Percentiles rank a stretch among this genome's conserved stretches.
These are phyloP conservation scores for Colletotrichum sp. DNA, from an alignment of 2,329 filamentous ascomycete species.

Conservation along the genomic window DNA sequence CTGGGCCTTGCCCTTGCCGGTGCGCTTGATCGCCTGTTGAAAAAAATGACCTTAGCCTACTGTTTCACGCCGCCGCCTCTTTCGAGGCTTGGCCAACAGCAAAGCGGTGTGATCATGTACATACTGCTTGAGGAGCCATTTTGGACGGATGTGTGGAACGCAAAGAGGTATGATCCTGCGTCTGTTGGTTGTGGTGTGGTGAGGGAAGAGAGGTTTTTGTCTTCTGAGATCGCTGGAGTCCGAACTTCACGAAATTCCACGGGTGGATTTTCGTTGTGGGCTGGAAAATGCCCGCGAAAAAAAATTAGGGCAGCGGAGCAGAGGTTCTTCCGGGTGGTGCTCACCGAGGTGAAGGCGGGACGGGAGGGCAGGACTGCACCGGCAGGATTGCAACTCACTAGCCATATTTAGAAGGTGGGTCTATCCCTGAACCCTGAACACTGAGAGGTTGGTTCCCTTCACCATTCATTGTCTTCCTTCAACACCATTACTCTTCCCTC, in stretches of 20 bases:
- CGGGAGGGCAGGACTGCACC: neutral
- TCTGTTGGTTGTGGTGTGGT: conserved; percentile 39
- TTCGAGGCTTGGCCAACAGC: conserved; percentile 76
- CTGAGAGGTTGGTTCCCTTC: neutral
- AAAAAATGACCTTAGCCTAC: conserved; percentile 88
- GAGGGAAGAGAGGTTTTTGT: conserved; percentile 3
- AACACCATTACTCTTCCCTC: neutral
- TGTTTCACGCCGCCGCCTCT: conserved; percentile 71
- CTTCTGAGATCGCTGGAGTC: conserved; percentile 9
- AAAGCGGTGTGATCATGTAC: conserved; percentile 82
- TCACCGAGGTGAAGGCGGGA: neutral
- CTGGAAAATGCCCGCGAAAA: neutral
- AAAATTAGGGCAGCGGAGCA: conserved; percentile 20
- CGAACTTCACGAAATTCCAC: conserved; percentile 5
- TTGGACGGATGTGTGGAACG: conserved; percentile 51
- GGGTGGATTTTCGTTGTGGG: conserved; percentile 15
- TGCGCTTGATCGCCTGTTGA: conserved; percentile 64
- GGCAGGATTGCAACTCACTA: neutral
- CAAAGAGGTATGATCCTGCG: conserved; percentile 87
- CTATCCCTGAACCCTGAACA: neutral
- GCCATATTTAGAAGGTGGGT: neutral
- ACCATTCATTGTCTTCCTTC: neutral
- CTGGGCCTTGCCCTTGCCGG: conserved; percentile 67
- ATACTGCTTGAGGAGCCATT: conserved; percentile 92
- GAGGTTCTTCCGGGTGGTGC: neutral